These are phyloP conservation scores for Cercospora sp. DNA, from an alignment of 2,329 filamentous ascomycete species.

Conservation along the genomic window DNA sequence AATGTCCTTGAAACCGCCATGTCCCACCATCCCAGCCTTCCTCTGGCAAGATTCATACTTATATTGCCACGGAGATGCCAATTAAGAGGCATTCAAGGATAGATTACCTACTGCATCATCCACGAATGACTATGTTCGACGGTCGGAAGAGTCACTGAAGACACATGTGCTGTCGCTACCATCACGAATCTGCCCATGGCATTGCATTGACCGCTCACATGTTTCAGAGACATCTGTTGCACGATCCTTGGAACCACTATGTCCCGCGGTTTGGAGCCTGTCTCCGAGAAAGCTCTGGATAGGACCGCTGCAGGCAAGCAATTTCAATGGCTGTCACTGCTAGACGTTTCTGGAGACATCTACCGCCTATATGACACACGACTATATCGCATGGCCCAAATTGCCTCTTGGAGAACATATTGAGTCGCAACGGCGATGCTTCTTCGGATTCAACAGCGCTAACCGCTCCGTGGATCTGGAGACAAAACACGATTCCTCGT, in stretches of 20 bases:
- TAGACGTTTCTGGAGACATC: neutral
- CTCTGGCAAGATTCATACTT: neutral
- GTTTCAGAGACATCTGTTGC: neutral
- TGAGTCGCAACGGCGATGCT: neutral
- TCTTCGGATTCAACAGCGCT: neutral
- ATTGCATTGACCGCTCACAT: neutral
- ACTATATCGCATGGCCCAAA: neutral
- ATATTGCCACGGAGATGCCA: neutral
- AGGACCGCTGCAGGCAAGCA: neutral
- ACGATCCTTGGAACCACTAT: neutral
- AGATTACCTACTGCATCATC: neutral
- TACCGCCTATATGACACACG: neutral
- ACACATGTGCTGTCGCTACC: neutral
- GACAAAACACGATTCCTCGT: neutral
- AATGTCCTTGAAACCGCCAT: neutral
- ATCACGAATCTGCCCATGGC: rapidly evolving
- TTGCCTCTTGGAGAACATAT: neutral
- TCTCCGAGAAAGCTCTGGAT: neutral
- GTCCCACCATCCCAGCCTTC: neutral
- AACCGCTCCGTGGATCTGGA: neutral
- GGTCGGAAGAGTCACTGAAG: neutral
- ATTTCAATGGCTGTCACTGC: neutral
- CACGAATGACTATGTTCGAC: neutral
- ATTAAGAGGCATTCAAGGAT: neutral
- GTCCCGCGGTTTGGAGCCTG: neutral